These are phyloP conservation scores for Rhododendron henanense DNA, from an alignment of 148 eudicot genomes.

Conservation along the genomic window DNA sequence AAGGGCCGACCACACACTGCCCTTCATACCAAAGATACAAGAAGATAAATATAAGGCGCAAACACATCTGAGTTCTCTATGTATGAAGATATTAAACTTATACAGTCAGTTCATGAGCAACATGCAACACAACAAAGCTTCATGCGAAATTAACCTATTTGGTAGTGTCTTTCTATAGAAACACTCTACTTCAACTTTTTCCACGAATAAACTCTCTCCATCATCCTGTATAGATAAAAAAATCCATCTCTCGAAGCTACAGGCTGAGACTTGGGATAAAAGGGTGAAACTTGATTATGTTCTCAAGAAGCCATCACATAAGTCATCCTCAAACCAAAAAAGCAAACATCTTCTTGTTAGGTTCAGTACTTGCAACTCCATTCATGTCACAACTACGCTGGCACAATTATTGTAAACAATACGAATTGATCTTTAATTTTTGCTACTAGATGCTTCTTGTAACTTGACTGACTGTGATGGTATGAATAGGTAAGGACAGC, in stretches of 20 bases:
- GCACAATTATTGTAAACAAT: not conserved
- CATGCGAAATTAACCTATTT: not conserved
- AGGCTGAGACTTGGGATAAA: not conserved
- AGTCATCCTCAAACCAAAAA: not conserved
- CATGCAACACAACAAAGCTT: not conserved
- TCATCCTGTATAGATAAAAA: not conserved
- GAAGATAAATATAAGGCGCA: slow-evolving; percentile 16
- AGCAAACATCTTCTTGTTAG: not conserved
- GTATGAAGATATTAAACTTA: not conserved
- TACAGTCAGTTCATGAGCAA: slow-evolving; percentile 6
- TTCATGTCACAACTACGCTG: not conserved
- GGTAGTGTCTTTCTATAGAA: not conserved
- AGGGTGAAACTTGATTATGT: not conserved
- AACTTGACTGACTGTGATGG: no score
- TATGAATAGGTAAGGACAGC: no score
- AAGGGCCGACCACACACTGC: slow-evolving; percentile 99
- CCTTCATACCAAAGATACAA: slow-evolving; percentile 45
- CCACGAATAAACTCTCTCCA: not conserved
- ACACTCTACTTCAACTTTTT: not conserved
- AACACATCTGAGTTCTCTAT: not conserved
- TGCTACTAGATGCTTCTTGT: no score
- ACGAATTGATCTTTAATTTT: no score
- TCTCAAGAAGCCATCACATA: not conserved
- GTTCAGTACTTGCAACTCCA: not conserved
- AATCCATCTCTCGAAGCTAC: not conserved